A percentile compares a stretch with the other conserved stretches of the same genome.
Evolutionary conservation across 192 early-diverging fungal species (phyloP).

Genomic region (Haplosporangium gracile): DNA sequence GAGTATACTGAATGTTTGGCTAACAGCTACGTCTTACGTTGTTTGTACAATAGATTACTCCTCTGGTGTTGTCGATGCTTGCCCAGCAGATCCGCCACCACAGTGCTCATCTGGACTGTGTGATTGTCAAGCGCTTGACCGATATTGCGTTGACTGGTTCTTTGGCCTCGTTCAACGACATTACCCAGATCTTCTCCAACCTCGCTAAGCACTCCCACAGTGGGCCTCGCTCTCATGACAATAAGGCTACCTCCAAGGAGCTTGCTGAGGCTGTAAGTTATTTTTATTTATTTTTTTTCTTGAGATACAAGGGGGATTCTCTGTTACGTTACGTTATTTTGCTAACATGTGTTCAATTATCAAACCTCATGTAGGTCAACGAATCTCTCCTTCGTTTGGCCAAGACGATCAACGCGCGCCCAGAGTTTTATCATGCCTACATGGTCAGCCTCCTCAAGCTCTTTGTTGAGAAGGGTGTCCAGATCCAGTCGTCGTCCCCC

Average conservation of each 20-base stretch:
- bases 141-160: constrained; percentile 73
- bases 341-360: not conserved
- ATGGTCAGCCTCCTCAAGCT: constrained; percentile 63
- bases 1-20: not conserved
- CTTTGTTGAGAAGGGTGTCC: constrained; percentile 70
- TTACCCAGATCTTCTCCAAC: constrained; percentile 61
- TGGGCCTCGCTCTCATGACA: constrained; percentile 37
- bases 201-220: constrained; percentile 58
- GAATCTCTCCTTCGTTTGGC: constrained; percentile 62
- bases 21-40: not conserved
- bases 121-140: constrained; percentile 67
- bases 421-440: constrained; percentile 69
- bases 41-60: constrained; percentile 61
- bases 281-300: not conserved
- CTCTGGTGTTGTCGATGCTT: constrained; percentile 74
- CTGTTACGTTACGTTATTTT: not conserved
- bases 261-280: constrained; percentile 40
- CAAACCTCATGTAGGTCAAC: constrained; percentile 47
- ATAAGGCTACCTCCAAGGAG: constrained; percentile 46
- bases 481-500: constrained; percentile 56
- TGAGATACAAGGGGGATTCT: constrained; percentile 16
- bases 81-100: constrained; percentile 69
- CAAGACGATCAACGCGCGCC: constrained; percentile 53
- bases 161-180: constrained; percentile 67
- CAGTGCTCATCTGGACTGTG: constrained; percentile 58